Percentiles rank a stretch among this genome's conserved stretches.
Evolutionary conservation across 139 green algal genomes (phyloP).

Genomic region (Coelastrella sp.): DNA sequence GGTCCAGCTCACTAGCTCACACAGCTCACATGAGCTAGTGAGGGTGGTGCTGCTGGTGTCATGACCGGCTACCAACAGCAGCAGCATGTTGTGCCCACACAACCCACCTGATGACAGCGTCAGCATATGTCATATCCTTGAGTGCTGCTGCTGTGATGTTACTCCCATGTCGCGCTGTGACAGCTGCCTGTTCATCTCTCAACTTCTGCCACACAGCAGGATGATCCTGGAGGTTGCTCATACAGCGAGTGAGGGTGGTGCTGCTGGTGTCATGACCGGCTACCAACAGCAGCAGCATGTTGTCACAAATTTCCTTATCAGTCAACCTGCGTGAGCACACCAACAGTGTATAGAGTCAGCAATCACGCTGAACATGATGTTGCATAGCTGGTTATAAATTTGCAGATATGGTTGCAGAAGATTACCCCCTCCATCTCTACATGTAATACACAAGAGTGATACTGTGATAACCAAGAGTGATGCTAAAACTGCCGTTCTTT

Average conservation of each 20-base stretch:
- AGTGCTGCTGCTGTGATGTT: conserved; percentile 25
- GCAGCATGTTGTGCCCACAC: not conserved
- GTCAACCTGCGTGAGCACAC: conserved; percentile 8
- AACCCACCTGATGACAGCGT: conserved; percentile 38
- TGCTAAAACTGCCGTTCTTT: too few relatives aligned
- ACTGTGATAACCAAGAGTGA: too few relatives aligned
- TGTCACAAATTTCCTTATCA: conserved; percentile 9
- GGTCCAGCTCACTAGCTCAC: too few relatives aligned
- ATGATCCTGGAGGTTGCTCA: conserved; percentile 30
- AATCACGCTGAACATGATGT: too few relatives aligned
- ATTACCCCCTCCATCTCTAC: too few relatives aligned
- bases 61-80: conserved; percentile 14
- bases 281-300: conserved; percentile 40
- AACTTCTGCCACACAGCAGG: conserved; percentile 1
- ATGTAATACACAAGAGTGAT: too few relatives aligned
- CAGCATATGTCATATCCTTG: conserved; percentile 43
- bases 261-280: conserved; percentile 41
- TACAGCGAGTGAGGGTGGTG: conserved; percentile 27
- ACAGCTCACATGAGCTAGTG: not conserved
- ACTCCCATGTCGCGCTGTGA: not conserved
- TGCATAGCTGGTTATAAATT: not conserved
- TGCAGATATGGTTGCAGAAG: too few relatives aligned
- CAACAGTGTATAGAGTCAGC: not conserved
- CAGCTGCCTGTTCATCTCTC: conserved; percentile 19
- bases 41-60: conserved; percentile 36